These are phyloP conservation scores for Herpetomonas muscarum DNA, from an alignment of 208 protist species.

Conservation along the genomic window DNA sequence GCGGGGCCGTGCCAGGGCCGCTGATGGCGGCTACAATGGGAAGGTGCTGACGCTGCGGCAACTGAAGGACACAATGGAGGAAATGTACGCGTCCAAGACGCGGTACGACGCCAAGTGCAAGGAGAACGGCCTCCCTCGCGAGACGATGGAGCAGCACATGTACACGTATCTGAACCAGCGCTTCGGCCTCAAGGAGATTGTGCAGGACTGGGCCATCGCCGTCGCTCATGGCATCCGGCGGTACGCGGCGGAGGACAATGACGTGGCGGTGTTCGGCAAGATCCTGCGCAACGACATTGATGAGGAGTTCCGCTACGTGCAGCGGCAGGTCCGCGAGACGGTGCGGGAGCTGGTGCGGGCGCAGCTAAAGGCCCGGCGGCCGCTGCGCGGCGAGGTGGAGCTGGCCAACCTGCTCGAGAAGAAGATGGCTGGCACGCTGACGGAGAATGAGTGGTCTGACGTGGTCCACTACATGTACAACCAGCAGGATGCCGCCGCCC, in stretches of 20 bases:
- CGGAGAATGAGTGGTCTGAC: constrained; percentile 79
- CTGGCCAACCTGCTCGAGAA: constrained; percentile 48
- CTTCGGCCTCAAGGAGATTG: constrained; percentile 85
- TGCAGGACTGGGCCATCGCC: constrained; percentile 73
- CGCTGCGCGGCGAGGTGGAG: constrained; percentile 44
- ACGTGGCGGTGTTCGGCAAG: constrained; percentile 88
- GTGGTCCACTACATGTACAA: constrained; percentile 91
- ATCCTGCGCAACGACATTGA: constrained; percentile 91
- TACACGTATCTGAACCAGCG: constrained; percentile 89
- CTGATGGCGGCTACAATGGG: constrained; percentile 13
- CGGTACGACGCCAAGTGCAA: constrained; percentile 87
- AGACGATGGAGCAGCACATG: constrained; percentile 94
- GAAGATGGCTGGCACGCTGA: constrained; percentile 36
- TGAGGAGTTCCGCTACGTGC: constrained; percentile 90
- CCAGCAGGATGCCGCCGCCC: constrained; percentile 49
- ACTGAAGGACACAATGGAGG: constrained; percentile 79
- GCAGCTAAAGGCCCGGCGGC: constrained; percentile 50
- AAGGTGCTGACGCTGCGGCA: constrained; percentile 70
- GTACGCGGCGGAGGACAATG: constrained; percentile 75
- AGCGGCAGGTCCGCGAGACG: constrained; percentile 79
- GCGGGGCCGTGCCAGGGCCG: constrained; percentile 7
- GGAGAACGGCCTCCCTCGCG: constrained; percentile 58
- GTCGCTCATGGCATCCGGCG: constrained; percentile 70
- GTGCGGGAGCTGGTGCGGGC: constrained; percentile 75
- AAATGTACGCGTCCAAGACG: constrained; percentile 85